Evolutionary conservation across 1,284 basidiomycete species (phyloP).

Genomic region (Trichosporon ovoides): DNA sequence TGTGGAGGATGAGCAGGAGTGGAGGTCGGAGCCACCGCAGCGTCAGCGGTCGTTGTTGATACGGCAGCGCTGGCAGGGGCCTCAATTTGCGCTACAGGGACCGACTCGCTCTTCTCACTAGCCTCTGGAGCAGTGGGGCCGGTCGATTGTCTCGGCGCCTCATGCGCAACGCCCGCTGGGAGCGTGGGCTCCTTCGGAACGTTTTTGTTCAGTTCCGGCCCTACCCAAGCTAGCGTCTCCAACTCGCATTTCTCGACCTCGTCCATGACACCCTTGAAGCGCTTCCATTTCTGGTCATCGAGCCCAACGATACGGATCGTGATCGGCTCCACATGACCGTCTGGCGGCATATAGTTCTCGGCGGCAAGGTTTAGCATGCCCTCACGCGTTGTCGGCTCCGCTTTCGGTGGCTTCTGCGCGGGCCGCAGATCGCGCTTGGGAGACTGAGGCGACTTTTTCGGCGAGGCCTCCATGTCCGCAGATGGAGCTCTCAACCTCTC

Average conservation of each 20-base stretch:
- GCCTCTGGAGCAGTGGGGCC: no score
- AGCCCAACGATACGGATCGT: slow-evolving; percentile 35
- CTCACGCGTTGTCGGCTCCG: neutral
- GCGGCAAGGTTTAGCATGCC: slow-evolving; percentile 35
- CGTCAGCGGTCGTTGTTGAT: neutral
- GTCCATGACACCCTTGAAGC: slow-evolving; percentile 29
- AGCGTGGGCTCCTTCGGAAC: neutral
- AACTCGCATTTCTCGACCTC: slow-evolving; percentile 31
- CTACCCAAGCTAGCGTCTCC: slow-evolving; percentile 20
- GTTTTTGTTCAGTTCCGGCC: slow-evolving; percentile 25
- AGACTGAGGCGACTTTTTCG: neutral
- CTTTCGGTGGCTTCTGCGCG: neutral
- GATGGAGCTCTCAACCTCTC: slow-evolving; percentile 9
- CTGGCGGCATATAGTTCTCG: slow-evolving; percentile 27
- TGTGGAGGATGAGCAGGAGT: no score
- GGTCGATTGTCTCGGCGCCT: neutral
- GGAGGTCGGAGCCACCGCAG: no score
- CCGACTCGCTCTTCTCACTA: no score
- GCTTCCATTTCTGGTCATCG: slow-evolving; percentile 31
- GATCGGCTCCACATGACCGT: slow-evolving; percentile 29
- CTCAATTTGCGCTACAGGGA: neutral
- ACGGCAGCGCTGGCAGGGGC: neutral
- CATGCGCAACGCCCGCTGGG: neutral
- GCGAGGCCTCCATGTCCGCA: neutral
- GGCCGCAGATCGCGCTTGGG: slow-evolving; percentile 10